Evolutionary conservation across 2,329 filamentous ascomycete species (phyloP).

Genomic region (Escovopsis weberi): DNA sequence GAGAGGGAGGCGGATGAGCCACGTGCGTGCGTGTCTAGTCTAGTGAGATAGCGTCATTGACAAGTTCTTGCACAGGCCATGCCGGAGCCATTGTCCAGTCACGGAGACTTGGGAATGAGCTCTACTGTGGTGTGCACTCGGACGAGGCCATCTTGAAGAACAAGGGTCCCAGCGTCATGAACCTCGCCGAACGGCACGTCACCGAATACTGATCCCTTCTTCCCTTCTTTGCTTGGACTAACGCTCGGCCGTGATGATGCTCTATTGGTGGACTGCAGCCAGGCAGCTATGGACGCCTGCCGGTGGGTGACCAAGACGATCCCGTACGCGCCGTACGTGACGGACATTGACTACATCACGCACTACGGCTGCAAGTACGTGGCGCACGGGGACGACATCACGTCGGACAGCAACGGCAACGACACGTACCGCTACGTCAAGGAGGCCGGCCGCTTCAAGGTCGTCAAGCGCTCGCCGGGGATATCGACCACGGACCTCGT

Average conservation of each 20-base stretch:
- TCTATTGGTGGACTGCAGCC: no score
- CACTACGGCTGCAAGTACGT: slow-evolving; percentile 94
- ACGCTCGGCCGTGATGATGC: no score
- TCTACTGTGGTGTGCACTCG: slow-evolving; percentile 86
- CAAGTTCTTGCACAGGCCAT: slow-evolving; percentile 59
- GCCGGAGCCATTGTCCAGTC: slow-evolving; percentile 95
- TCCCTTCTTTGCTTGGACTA: not conserved
- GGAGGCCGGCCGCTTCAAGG: slow-evolving; percentile 81
- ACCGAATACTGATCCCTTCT: not conserved
- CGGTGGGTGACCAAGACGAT: slow-evolving; percentile 83
- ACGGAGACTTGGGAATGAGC: slow-evolving; percentile 73
- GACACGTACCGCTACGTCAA: slow-evolving; percentile 99
- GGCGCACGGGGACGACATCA: slow-evolving; percentile 94
- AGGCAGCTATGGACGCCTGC: slow-evolving; percentile 78
- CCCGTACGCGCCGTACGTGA: slow-evolving; percentile 84
- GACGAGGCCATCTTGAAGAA: slow-evolving; percentile 93
- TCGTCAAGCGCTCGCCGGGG: slow-evolving; percentile 89
- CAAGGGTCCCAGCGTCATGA: slow-evolving; percentile 98
- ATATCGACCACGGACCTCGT: slow-evolving; percentile 98
- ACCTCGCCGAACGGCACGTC: slow-evolving; percentile 62
- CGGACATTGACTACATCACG: slow-evolving; percentile 80
- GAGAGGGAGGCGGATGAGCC: no score
- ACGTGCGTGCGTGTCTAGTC: no score
- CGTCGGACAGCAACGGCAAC: slow-evolving; percentile 80
- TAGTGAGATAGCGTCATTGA: no score